Evolutionary conservation across 116 monocot genomes (phyloP), one percentile per base, ranked within the genome.

Genomic region (Cymodocea nodosa): DNA sequence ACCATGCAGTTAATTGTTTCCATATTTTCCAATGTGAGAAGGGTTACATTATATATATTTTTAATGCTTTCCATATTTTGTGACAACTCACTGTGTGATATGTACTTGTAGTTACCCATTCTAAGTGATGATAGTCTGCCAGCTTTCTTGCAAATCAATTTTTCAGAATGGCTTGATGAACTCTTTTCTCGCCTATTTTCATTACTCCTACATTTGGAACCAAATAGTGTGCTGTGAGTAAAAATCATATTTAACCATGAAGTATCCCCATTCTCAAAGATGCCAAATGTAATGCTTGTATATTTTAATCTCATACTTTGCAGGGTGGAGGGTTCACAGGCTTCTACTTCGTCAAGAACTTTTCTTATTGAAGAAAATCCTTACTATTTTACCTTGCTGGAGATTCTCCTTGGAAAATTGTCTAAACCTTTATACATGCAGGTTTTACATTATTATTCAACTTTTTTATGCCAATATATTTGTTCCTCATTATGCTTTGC

Each of bases 81-180:
- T 39, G 24, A 20, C 24, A n/a, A 59, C 50, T 64, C 72, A 51
- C 55, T 64, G 9, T 4, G 49, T 64, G 65, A 2, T 74, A 62
- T 78, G 36, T 69, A 35, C 36, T 13, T 71, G 60, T 70, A 95
- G 98, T 76, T 92, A 76, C 67, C 82, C 61, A 64, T 62, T 35
- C 71, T 83, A 64, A 92, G 80, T 65, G 79, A 57, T 60, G 76
- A 69, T 63, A 74, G 76, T 50, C 80, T 59, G 50, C 77, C 79
- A 69, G 23, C 64, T 62, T 77, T 86, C 70, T 68, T 92, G 34
- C 86, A 86, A 51, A 62, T 84, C 52, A 77, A 55, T 71, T 82
- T 92, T 51, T 86, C 92, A n/a, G 89, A 99, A 75, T 99, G 98
- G 98, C 81, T 99, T 23, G 98, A 99, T 77, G 86, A 89, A 68